phyloP scores from a whole-genome alignment of 768 basidiomycete species.

The Boletus sp. region DNA sequence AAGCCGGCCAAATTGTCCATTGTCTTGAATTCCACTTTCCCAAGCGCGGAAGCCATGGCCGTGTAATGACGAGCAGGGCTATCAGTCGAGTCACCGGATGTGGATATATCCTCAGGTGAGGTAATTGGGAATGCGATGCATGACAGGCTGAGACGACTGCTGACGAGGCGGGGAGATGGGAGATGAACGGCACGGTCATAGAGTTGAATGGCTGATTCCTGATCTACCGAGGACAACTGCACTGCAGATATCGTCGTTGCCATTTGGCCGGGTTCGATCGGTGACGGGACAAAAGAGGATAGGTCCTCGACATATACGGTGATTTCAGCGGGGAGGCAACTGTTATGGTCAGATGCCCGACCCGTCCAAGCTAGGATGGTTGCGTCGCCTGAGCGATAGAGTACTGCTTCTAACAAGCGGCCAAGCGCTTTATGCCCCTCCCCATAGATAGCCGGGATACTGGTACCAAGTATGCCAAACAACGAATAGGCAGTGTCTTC shows the following conservation, averaged over 20 bases:
- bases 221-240: too few relatives aligned
- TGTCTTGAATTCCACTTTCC: slow-evolving; percentile 4
- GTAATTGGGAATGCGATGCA: too few relatives aligned
- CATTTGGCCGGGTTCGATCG: too few relatives aligned
- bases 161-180: too few relatives aligned
- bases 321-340: slow-evolving; percentile 21
- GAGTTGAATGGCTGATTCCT: too few relatives aligned
- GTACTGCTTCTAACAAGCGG: slow-evolving; percentile 15
- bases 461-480: slow-evolving; percentile 21
- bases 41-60: background rate
- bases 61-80: background rate
- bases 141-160: too few relatives aligned
- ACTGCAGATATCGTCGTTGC: too few relatives aligned
- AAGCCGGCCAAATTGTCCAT: slow-evolving; percentile 2
- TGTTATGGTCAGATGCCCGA: slow-evolving; percentile 16
- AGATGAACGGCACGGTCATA: too few relatives aligned
- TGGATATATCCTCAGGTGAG: too few relatives aligned
- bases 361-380: slow-evolving; percentile 21
- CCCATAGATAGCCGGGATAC: slow-evolving; percentile 20
- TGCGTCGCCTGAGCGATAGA: slow-evolving; percentile 15
- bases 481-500: slow-evolving; percentile 29
- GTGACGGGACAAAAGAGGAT: too few relatives aligned
- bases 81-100: too few relatives aligned
- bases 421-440: slow-evolving; percentile 20
- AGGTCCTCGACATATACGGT: slow-evolving; percentile 5